These are phyloP conservation scores for Solanum hybrid DNA, from an alignment of 305 asterid species.

Conservation along the genomic window DNA sequence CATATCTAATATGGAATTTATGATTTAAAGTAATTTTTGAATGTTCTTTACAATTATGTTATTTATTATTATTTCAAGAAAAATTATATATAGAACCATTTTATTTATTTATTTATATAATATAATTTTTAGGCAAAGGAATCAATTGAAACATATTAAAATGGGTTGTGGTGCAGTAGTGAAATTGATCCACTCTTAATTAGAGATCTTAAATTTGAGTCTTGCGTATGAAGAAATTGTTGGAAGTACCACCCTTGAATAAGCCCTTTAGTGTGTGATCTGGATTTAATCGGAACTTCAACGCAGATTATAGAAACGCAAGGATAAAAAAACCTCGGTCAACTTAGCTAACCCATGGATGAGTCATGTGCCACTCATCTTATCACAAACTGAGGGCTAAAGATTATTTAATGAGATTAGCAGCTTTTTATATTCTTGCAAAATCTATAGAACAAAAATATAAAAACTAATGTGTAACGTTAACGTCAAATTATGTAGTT, in stretches of 20 bases:
- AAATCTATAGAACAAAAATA: background rate
- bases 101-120: no score
- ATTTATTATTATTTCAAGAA: no score
- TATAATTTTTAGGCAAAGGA: no score
- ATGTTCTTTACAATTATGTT: background rate
- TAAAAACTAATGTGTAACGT: background rate
- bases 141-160: background rate
- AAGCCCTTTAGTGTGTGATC: no score
- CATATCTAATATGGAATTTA: background rate
- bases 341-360: background rate
- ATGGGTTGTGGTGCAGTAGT: no score
- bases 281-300: no score
- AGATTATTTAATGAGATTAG: background rate
- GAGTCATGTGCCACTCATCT: background rate
- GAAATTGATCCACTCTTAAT: no score
- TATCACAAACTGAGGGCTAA: background rate
- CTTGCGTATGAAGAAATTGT: no score
- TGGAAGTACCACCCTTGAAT: no score
- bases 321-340: background rate
- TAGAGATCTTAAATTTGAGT: background rate
- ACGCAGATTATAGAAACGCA: no score
- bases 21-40: background rate
- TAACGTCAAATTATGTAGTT: background rate
- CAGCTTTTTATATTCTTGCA: background rate
- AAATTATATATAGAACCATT: no score